Conservation (phyloP, 1,284 basidiomycete species). For the Leccinum huronense region DNA sequence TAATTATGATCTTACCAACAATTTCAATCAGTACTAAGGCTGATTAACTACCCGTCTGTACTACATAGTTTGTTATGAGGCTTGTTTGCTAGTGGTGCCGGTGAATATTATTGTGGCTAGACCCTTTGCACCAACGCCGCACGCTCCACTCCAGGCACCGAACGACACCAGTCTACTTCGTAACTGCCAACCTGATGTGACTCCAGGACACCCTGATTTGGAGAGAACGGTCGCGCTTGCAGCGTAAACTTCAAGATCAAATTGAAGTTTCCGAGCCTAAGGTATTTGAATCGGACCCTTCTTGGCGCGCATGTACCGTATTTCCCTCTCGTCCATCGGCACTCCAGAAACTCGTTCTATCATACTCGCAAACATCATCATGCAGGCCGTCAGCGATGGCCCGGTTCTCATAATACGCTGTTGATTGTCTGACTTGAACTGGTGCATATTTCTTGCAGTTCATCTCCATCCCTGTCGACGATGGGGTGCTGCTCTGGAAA, state of each 20-base stretch:
- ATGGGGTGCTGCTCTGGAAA: constrained; percentile 24
- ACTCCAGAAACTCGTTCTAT: constrained; percentile 2
- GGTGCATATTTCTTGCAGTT: constrained; percentile 10
- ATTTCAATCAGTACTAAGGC: too few relatives aligned
- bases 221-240: not conserved
- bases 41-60: too few relatives aligned
- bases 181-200: not conserved
- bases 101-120: too few relatives aligned
- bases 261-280: not conserved
- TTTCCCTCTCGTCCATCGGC: not conserved
- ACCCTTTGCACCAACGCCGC: too few relatives aligned
- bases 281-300: constrained; percentile 11
- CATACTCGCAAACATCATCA: constrained; percentile 9
- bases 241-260: not conserved
- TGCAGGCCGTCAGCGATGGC: constrained; percentile 24
- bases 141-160: too few relatives aligned
- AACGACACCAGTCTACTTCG: not conserved
- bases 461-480: constrained; percentile 25
- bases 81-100: too few relatives aligned
- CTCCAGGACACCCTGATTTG: not conserved
- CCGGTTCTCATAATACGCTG: not conserved
- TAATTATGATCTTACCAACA: too few relatives aligned
- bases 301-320: not conserved
- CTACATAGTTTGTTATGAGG: too few relatives aligned
- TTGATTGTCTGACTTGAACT: not conserved